Conservation (phyloP, 2,329 filamentous ascomycete genomes). For the Diatrype stigma region DNA sequence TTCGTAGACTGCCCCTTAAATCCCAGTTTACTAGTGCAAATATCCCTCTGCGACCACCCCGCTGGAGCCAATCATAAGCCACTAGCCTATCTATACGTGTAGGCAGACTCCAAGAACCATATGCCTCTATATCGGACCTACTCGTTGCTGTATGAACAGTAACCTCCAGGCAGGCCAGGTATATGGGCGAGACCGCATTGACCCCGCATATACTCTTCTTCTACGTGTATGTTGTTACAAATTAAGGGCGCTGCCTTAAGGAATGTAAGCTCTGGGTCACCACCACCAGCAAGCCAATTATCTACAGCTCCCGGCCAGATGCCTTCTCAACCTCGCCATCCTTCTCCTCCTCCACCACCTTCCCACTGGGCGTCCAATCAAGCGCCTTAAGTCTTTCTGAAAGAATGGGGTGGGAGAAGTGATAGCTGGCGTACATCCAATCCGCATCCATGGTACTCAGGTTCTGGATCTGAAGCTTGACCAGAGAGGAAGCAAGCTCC, state of each 20-base stretch:
- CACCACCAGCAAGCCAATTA: not conserved
- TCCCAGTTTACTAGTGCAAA: too few species aligned
- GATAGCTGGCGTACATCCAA: conserved; percentile 97
- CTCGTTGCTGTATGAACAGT: not conserved
- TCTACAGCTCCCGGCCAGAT: conserved; percentile 60
- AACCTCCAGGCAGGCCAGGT: not conserved
- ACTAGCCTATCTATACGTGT: too few species aligned
- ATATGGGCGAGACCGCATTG: not conserved
- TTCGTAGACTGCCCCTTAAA: too few species aligned
- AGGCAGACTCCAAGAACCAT: not conserved
- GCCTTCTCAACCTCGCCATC: conserved; percentile 64
- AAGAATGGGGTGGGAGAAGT: conserved; percentile 96
- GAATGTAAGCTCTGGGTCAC: not conserved
- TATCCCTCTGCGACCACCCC: too few species aligned
- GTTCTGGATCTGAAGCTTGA: conserved; percentile 98
- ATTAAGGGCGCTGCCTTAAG: not conserved
- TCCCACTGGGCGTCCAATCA: conserved; percentile 71
- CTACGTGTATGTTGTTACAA: not conserved
- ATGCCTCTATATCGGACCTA: not conserved
- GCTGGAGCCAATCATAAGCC: too few species aligned
- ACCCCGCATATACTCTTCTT: not conserved
- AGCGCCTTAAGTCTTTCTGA: conserved; percentile 89
- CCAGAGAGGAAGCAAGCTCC: conserved; percentile 80
- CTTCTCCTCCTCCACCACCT: conserved; percentile 43
- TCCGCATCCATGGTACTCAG: conserved; percentile 98